Percentiles rank a stretch among this genome's conserved stretches.
Conservation (phyloP, 129 eudicot species). For the Centella asiatica region DNA sequence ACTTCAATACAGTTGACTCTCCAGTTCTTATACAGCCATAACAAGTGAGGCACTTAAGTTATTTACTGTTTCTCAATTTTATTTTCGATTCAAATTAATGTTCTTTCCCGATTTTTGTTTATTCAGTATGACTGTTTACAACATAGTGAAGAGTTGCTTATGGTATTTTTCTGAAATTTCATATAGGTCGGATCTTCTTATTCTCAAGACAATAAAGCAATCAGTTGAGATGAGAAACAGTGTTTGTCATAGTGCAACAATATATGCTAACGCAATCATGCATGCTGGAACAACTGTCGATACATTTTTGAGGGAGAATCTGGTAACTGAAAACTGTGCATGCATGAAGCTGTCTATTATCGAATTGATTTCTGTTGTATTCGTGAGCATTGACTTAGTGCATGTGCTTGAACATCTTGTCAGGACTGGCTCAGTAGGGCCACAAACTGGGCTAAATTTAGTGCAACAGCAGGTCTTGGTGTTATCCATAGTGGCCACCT, state of each 20-base stretch:
- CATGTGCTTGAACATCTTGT: conserved; percentile 5
- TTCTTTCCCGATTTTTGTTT: background rate
- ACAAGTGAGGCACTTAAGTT: conserved; percentile 55
- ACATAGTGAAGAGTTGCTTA: background rate
- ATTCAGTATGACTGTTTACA: background rate
- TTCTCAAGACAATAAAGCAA: conserved; percentile 90
- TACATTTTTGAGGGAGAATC: conserved; percentile 92
- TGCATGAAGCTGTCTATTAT: background rate
- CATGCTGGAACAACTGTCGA: conserved; percentile 99
- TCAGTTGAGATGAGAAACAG: conserved; percentile 98
- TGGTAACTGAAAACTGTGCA: conserved; percentile 34
- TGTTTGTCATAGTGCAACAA: conserved; percentile 98
- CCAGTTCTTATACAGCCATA: conserved; percentile 90
- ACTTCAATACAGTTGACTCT: conserved; percentile 90
- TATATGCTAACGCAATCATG: conserved; percentile 95
- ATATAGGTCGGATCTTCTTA: conserved; percentile 88
- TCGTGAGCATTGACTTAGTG: background rate
- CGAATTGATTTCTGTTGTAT: background rate
- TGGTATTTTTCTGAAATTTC: background rate
- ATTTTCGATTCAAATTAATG: too few species aligned
- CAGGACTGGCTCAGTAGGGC: conserved; percentile 99
- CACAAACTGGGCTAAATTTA: conserved; percentile 96
- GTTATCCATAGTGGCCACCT: conserved; percentile 89
- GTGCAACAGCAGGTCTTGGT: conserved; percentile 97
- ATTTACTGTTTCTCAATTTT: background rate